Conservation (phyloP, 164 flowering plant species). For the Taxillus chinensis region DNA sequence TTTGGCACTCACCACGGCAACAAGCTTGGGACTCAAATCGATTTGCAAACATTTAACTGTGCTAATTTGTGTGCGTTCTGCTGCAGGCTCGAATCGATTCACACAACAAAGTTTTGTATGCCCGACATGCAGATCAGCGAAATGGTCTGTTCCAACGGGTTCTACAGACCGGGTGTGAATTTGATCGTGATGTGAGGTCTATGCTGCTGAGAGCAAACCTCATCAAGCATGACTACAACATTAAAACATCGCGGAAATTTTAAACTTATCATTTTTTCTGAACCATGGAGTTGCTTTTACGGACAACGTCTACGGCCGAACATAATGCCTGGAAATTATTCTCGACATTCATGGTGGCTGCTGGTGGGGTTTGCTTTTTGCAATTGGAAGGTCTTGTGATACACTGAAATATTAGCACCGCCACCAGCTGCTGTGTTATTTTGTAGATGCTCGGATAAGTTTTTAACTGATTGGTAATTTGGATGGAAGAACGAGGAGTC, state of each 20-base stretch:
- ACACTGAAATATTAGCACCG: too few species aligned
- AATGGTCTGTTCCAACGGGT: conserved; percentile 85
- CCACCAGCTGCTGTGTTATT: too few species aligned
- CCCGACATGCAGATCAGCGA: conserved; percentile 94
- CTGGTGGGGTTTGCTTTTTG: background rate
- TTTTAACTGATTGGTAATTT: too few species aligned
- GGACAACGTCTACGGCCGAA: too few species aligned
- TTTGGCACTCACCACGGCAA: too few species aligned
- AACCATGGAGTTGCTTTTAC: too few species aligned
- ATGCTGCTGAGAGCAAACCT: conserved; percentile 86
- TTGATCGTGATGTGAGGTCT: conserved; percentile 79
- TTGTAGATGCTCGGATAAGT: too few species aligned
- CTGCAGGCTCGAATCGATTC: conserved; percentile 94
- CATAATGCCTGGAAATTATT: background rate
- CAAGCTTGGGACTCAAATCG: too few species aligned
- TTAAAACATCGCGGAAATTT: conserved; percentile 42
- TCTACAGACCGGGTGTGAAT: conserved; percentile 75
- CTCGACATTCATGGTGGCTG: background rate
- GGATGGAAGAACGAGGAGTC: too few species aligned
- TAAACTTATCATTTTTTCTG: conserved; percentile 8
- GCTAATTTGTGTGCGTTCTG: background rate
- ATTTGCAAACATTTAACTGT: background rate
- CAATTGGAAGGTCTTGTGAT: too few species aligned
- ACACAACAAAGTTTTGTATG: conserved; percentile 92
- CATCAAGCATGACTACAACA: conserved; percentile 61